Conservation (phyloP, 2,329 filamentous ascomycete species). For the Ophiosphaerella herpotricha region DNA sequence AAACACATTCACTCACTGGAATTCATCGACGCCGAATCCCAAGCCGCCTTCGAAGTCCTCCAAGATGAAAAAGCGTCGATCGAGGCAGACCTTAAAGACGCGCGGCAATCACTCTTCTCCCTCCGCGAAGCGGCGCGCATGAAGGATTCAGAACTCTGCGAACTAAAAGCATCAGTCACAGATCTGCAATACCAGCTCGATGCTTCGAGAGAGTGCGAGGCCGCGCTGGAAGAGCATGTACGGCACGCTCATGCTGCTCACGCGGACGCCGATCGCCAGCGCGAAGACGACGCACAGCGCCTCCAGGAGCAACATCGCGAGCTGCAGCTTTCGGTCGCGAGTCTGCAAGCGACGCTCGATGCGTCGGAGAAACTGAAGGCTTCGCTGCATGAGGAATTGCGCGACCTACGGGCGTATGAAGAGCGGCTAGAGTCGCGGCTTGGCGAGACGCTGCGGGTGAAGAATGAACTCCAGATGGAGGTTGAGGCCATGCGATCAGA, state of each 20-base stretch:
- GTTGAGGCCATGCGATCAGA: conserved; percentile 7
- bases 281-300: conserved; percentile 13
- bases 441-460: conserved; percentile 6
- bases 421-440: conserved; percentile 15
- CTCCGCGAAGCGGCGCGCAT: conserved; percentile 26
- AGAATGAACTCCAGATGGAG: conserved; percentile 12
- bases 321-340: conserved; percentile 24
- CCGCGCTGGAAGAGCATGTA: conserved; percentile 24
- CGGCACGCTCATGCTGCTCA: conserved; percentile 19
- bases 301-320: conserved; percentile 29
- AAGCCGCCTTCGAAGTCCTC: conserved; percentile 25
- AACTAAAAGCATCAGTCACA: conserved; percentile 23
- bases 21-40: conserved; percentile 15
- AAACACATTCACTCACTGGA: conserved; percentile 26
- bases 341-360: conserved; percentile 17
- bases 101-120: conserved; percentile 21
- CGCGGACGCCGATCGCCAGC: conserved; percentile 13
- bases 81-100: conserved; percentile 22
- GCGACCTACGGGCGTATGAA: conserved; percentile 15
- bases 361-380: conserved; percentile 21
- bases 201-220: conserved; percentile 22
- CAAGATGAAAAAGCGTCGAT: conserved; percentile 23
- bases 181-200: conserved; percentile 27
- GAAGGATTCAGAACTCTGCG: conserved; percentile 27
- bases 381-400: conserved; percentile 19